A percentile compares a stretch with the other conserved stretches of the same genome.
Evolutionary conservation across 495 filamentous ascomycete species (phyloP).

Genomic region (Lasiosphaeria hispida): DNA sequence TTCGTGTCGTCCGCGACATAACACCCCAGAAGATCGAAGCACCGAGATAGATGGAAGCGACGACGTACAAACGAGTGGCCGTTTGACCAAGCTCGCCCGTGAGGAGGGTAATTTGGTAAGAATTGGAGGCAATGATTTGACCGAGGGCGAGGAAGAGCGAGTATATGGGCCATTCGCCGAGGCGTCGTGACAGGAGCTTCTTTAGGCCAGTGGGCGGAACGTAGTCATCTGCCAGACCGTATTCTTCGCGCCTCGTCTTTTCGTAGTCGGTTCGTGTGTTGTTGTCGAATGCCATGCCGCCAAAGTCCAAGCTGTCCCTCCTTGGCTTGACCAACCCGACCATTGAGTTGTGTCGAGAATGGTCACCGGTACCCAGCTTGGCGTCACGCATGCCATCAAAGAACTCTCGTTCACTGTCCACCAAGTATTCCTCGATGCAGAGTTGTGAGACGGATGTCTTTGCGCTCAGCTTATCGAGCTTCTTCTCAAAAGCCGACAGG

Average conservation of each 20-base stretch:
- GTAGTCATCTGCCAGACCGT: slow-evolving; percentile 60
- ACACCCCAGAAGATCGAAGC: slow-evolving; percentile 52
- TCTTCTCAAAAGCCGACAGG: slow-evolving; percentile 51
- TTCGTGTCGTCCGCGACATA: slow-evolving; percentile 13
- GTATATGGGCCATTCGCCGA: slow-evolving; percentile 66
- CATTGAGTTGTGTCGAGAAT: slow-evolving; percentile 32
- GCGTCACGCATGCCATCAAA: slow-evolving; percentile 53
- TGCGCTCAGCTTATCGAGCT: slow-evolving; percentile 48
- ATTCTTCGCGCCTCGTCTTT: slow-evolving; percentile 41
- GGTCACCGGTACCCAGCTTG: slow-evolving; percentile 35
- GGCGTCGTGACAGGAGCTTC: slow-evolving; percentile 30
- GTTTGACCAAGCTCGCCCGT: slow-evolving; percentile 56
- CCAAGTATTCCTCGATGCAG: slow-evolving; percentile 61
- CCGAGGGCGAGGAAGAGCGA: slow-evolving; percentile 63
- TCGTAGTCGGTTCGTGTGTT: slow-evolving; percentile 21
- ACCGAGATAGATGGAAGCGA: slow-evolving; percentile 56
- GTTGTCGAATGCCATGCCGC: slow-evolving; percentile 49
- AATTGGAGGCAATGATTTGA: slow-evolving; percentile 63
- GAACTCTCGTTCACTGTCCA: slow-evolving; percentile 59
- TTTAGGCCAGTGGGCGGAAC: slow-evolving; percentile 60
- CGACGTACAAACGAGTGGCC: slow-evolving; percentile 54
- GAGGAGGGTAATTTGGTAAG: slow-evolving; percentile 62
- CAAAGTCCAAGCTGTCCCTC: slow-evolving; percentile 31
- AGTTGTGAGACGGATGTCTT: slow-evolving; percentile 53
- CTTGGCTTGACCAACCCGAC: slow-evolving; percentile 1